Evolutionary conservation across 768 basidiomycete genomes (phyloP).

Genomic region (Suillus brevipes): DNA sequence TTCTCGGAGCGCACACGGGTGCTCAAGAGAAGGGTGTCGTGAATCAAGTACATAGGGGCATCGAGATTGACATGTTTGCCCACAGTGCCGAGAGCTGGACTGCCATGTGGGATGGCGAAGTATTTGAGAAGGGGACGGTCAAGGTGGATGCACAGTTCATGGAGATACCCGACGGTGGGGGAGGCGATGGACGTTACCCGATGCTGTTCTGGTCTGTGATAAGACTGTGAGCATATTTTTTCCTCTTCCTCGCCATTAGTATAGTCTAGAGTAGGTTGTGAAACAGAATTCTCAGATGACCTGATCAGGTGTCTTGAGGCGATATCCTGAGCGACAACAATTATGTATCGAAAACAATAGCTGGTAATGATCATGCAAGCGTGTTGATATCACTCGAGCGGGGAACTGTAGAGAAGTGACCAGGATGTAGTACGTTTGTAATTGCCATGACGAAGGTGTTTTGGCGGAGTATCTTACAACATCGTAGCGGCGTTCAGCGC

Average conservation of each 20-base stretch:
- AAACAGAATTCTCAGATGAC: background rate
- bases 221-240: background rate
- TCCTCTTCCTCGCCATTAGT: background rate
- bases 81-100: constrained; percentile 39
- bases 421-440: background rate
- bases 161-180: background rate
- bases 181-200: background rate
- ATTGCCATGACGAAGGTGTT: background rate
- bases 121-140: constrained; percentile 37
- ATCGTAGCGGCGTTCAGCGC: background rate
- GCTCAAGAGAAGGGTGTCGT: background rate
- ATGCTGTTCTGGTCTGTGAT: background rate
- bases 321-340: background rate
- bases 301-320: background rate
- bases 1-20: constrained; percentile 44
- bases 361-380: background rate
- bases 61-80: constrained; percentile 21
- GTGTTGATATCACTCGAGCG: background rate
- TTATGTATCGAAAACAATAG: background rate
- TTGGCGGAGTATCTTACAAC: background rate
- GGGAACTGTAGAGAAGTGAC: background rate
- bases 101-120: constrained; percentile 38
- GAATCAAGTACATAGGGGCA: background rate
- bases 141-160: constrained; percentile 17
- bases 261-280: background rate